Percentiles rank a stretch among this genome's conserved stretches.
phyloP scores from a whole-genome alignment of 2,329 filamentous ascomycete genomes.

The Purpureocillium takamizusanense region DNA sequence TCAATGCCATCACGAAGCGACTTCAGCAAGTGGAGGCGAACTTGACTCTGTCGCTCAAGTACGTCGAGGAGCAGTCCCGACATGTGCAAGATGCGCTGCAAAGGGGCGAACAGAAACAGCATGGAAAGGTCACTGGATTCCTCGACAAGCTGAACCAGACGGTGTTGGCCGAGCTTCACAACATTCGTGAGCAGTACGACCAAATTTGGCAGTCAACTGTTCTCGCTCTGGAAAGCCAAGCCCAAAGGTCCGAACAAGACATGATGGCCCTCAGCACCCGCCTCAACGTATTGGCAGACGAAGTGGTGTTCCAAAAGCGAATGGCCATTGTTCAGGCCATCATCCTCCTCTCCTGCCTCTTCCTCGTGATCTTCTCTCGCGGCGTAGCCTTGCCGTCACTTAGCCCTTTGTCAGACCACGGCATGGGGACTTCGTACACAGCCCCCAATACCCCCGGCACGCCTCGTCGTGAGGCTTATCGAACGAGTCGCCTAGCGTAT shows the following conservation, averaged over 20 bases:
- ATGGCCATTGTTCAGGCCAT: slow-evolving; percentile 91
- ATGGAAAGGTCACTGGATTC: slow-evolving; percentile 74
- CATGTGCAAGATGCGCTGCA: slow-evolving; percentile 81
- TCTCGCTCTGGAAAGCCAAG: slow-evolving; percentile 80
- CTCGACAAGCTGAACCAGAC: slow-evolving; percentile 80
- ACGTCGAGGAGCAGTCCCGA: slow-evolving; percentile 92
- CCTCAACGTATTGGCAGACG: slow-evolving; percentile 85
- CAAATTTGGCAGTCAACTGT: slow-evolving; percentile 95
- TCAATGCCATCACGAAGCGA: slow-evolving; percentile 91
- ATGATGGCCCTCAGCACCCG: slow-evolving; percentile 72
- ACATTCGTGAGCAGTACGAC: slow-evolving; percentile 79
- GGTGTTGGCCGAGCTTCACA: slow-evolving; percentile 70
- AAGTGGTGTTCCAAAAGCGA: slow-evolving; percentile 77
- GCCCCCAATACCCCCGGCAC: slow-evolving; percentile 10
- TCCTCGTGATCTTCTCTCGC: slow-evolving; percentile 73
- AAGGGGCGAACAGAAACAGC: slow-evolving; percentile 78
- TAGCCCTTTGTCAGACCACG: slow-evolving; percentile 18
- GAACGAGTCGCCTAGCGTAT: background rate
- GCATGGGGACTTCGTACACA: slow-evolving; percentile 11
- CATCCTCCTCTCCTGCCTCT: slow-evolving; percentile 76
- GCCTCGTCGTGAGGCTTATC: slow-evolving; percentile 5
- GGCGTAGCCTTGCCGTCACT: slow-evolving; percentile 30
- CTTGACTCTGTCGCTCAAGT: slow-evolving; percentile 84
- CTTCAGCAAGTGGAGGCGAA: slow-evolving; percentile 87
- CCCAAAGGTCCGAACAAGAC: slow-evolving; percentile 74